Conservation (phyloP, 2,329 filamentous ascomycete species). For the Arthroderma sp. region DNA sequence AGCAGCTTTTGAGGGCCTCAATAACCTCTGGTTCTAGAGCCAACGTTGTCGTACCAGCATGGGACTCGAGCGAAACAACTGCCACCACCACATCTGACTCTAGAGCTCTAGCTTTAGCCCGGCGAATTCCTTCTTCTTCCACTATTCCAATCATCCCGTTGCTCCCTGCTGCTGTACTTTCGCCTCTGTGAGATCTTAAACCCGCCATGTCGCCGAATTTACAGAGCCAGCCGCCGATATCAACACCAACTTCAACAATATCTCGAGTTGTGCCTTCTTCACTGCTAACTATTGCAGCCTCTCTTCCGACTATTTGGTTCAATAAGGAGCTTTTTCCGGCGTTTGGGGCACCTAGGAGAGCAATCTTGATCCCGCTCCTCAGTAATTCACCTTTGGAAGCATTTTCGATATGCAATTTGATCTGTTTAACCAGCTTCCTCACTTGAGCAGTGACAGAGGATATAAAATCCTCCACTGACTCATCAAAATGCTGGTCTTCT, state of each 20-base stretch:
- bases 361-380: constrained; percentile 70
- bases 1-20: constrained; percentile 39
- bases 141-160: constrained; percentile 49
- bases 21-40: constrained; percentile 42
- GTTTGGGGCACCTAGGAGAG: constrained; percentile 82
- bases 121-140: constrained; percentile 79
- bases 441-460: constrained; percentile 56
- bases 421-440: constrained; percentile 43
- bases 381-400: constrained; percentile 73
- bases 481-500: constrained; percentile 94
- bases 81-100: constrained; percentile 78
- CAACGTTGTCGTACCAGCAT: constrained; percentile 16
- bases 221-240: constrained; percentile 79
- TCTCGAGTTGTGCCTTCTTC: constrained; percentile 92
- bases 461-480: constrained; percentile 61
- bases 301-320: constrained; percentile 77
- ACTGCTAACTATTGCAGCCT: constrained; percentile 86
- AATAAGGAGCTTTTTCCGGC: constrained; percentile 89
- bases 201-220: constrained; percentile 94
- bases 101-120: constrained; percentile 66
- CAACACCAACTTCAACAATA: constrained; percentile 80
- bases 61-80: constrained; percentile 58
- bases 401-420: constrained; percentile 59
- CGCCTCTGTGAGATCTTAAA: constrained; percentile 42
- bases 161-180: constrained; percentile 4